These are phyloP conservation scores for Rhizopus stolonifer DNA, from an alignment of 371 early-diverging fungal genomes.

Conservation along the genomic window DNA sequence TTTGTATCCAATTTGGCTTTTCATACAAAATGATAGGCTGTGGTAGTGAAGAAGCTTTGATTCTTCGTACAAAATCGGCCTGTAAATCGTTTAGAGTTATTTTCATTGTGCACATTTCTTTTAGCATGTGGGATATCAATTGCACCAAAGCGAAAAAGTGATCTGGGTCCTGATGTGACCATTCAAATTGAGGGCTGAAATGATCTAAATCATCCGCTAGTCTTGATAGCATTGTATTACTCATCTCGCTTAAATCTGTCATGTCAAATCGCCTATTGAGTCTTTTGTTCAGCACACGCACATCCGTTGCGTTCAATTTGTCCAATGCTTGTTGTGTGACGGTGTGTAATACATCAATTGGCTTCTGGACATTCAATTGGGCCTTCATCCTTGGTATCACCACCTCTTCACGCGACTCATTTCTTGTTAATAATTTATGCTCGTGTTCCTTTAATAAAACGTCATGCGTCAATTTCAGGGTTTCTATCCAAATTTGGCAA, in stretches of 20 bases:
- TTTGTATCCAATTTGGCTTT: slow-evolving; percentile 2
- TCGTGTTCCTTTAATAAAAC: slow-evolving; percentile 19
- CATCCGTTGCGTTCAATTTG: slow-evolving; percentile 54
- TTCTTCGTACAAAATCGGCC: slow-evolving; percentile 61
- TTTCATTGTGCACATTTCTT: slow-evolving; percentile 57
- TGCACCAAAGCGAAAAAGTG: slow-evolving; percentile 37
- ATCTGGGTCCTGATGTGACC: too few species aligned
- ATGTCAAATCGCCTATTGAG: slow-evolving; percentile 66
- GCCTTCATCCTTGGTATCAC: background rate
- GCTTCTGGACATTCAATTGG: slow-evolving; percentile 1
- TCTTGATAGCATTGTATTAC: slow-evolving; percentile 69
- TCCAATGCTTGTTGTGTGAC: slow-evolving; percentile 37
- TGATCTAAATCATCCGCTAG: slow-evolving; percentile 54
- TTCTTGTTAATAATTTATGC: background rate
- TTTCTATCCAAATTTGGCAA: slow-evolving; percentile 11
- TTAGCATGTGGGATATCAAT: slow-evolving; percentile 58
- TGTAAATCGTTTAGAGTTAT: slow-evolving; percentile 65
- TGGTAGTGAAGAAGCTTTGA: slow-evolving; percentile 26
- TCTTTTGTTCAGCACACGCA: slow-evolving; percentile 57
- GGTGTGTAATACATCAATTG: slow-evolving; percentile 16
- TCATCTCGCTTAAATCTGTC: slow-evolving; percentile 65
- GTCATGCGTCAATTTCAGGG: slow-evolving; percentile 19
- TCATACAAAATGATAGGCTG: background rate
- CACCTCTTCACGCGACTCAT: background rate
- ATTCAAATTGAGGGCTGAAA: slow-evolving; percentile 39